A percentile compares a stretch with the other conserved stretches of the same genome.
Conservation (phyloP, 2,329 filamentous ascomycete genomes). For the Ophiostoma sp. region DNA sequence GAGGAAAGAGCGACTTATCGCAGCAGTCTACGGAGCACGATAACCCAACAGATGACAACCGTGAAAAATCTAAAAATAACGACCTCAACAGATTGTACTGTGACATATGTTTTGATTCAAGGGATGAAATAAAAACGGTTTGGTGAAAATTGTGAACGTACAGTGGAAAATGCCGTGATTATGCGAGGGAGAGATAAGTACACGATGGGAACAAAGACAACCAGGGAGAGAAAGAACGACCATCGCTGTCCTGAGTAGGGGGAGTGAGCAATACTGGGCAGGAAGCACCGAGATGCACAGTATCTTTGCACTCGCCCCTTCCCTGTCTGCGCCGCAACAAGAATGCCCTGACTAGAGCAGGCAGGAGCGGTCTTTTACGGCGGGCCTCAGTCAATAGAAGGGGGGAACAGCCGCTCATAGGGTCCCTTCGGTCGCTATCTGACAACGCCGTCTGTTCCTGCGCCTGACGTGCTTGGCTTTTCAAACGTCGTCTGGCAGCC, state of each 20-base stretch:
- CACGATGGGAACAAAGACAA: background rate
- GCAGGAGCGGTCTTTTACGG: background rate
- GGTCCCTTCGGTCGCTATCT: background rate
- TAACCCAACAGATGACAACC: background rate
- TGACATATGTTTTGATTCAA: background rate
- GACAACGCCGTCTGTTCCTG: conserved; percentile 7
- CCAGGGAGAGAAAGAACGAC: background rate
- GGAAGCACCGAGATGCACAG: background rate
- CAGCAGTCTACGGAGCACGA: background rate
- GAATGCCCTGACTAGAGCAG: conserved; percentile 2
- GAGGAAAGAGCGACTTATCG: conserved; percentile 4
- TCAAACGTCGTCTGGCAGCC: background rate
- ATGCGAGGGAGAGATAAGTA: background rate
- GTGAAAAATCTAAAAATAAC: conserved; percentile 11
- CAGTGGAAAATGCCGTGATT: background rate
- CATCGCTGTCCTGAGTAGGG: background rate
- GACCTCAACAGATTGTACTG: background rate
- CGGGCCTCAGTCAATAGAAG: background rate
- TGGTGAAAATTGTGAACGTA: background rate
- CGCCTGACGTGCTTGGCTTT: conserved; percentile 1
- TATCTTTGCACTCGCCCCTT: background rate
- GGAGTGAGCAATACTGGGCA: background rate
- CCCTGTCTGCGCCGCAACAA: background rate
- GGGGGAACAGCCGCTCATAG: background rate
- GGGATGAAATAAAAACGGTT: background rate